Base-by-base conservation (phyloP, 768 basidiomycete species). In the Trametes sanguinea region DNA sequence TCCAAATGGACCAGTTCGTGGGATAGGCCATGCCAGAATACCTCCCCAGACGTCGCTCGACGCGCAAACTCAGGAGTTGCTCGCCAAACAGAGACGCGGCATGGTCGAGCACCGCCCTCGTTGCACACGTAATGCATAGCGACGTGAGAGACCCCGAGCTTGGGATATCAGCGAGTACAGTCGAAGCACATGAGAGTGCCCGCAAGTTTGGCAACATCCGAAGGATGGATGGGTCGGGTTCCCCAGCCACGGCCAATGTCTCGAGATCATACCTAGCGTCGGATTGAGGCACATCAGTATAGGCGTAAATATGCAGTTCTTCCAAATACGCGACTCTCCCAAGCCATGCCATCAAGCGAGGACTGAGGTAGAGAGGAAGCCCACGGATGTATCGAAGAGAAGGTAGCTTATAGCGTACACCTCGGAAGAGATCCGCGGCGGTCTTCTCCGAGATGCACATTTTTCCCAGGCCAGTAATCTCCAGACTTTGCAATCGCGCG, bases 31-130 rank as follows among this genome's bases (percentile, higher is more conserved):
- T n/a, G 33, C 30, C 57, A 27, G 10, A 17, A n/a, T 51, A 44
- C 3, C 8, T 17, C 2, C 50, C 30, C 7, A 44, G 50, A n/a
- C 22, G 3, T 13, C 40, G 30, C 30, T 51, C 42, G 16, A 58
- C 9, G 6, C 57, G 57, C n/a, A 58, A 29, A 16, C 57, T 58
- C 22, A 44, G n/a, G 7, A 58, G 50, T 17, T 51, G 57, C 27
- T 17, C 6, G 17, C 57, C 57, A 43, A 51, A 51, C 39, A 58
- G 42, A 9, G 27, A 9, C 4, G 29, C 47, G 39, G 48, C 40
- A 16, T 42, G 13, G 37, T 39, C 47, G 27, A 57, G 48, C 6
- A 50, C 27, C 11, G 7, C 27, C 8, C 47, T 40, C 8, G 47
- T 51, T 37, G 30, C 56, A 2, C 42, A 39, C 27, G 46, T 50